Conservation (phyloP, 306 rosid species). For the Pueraria montana region DNA sequence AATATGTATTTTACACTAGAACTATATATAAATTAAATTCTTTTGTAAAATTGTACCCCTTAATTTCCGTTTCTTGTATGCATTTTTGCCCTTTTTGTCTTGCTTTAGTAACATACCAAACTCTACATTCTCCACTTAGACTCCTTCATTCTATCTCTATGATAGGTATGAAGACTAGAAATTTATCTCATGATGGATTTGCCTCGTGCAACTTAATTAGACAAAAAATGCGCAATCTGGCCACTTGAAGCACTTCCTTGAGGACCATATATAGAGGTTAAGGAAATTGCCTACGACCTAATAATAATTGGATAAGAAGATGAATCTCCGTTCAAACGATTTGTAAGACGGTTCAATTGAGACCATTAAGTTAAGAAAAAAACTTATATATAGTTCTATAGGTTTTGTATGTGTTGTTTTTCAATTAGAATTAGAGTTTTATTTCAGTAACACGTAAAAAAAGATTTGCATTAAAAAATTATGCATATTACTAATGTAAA, state of each 20-base stretch:
- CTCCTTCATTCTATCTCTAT: background rate
- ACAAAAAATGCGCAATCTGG: slow-evolving; percentile 31
- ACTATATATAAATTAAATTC: too few species aligned
- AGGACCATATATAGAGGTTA: slow-evolving; percentile 11
- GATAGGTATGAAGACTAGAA: background rate
- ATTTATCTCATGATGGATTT: background rate
- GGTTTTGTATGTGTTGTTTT: too few species aligned
- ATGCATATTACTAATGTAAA: too few species aligned
- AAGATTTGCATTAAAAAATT: too few species aligned
- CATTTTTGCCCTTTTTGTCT: background rate
- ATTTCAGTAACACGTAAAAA: too few species aligned
- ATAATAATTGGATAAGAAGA: background rate
- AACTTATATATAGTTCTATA: too few species aligned
- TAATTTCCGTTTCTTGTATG: too few species aligned
- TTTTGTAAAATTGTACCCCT: too few species aligned
- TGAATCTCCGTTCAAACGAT: slow-evolving; percentile 9
- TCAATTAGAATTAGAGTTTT: too few species aligned
- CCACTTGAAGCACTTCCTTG: slow-evolving; percentile 37
- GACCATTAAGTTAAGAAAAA: slow-evolving; percentile 19
- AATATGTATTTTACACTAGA: too few species aligned
- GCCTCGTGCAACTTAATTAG: slow-evolving; percentile 1
- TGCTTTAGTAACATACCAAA: background rate
- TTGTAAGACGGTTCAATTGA: background rate
- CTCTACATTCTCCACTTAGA: background rate
- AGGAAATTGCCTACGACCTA: background rate